Percentiles rank a stretch among this genome's conserved stretches.
phyloP scores from a whole-genome alignment of 768 basidiomycete genomes.

The Tulasnella sp. region DNA sequence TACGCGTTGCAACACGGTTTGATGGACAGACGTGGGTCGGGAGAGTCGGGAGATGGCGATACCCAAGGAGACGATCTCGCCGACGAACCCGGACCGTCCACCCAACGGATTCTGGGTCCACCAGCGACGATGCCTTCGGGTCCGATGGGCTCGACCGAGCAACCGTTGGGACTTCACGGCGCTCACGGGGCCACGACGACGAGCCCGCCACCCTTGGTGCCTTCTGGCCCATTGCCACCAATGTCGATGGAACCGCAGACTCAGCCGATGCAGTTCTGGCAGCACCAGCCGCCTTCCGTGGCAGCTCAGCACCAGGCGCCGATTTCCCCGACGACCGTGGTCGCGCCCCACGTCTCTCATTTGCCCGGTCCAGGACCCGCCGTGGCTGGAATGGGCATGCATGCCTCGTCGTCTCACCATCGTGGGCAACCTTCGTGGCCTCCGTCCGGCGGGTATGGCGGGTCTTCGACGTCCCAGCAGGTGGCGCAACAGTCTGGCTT shows the following conservation, averaged over 20 bases:
- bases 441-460: slow-evolving; percentile 8
- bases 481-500: background rate
- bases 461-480: background rate
- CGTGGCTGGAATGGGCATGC: background rate
- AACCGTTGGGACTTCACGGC: slow-evolving; percentile 6
- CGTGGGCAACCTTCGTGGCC: slow-evolving; percentile 16
- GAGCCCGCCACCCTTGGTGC: background rate
- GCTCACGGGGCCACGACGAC: background rate
- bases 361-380: slow-evolving; percentile 23
- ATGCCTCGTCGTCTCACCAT: background rate
- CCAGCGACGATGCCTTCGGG: background rate
- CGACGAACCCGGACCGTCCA: slow-evolving; percentile 15
- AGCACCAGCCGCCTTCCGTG: background rate
- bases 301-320: slow-evolving; percentile 20
- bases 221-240: background rate
- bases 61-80: slow-evolving; percentile 4
- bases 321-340: background rate
- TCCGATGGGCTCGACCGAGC: background rate
- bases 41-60: slow-evolving; percentile 9
- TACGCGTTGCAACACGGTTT: background rate
- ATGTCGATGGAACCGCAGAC: background rate
- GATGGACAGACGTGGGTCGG: slow-evolving; percentile 10
- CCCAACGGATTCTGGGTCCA: background rate
- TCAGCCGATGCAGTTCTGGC: background rate
- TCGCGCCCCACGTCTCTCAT: slow-evolving; percentile 24